Conservation (phyloP, 2,329 filamentous ascomycete species). For the Oidium heveae region DNA sequence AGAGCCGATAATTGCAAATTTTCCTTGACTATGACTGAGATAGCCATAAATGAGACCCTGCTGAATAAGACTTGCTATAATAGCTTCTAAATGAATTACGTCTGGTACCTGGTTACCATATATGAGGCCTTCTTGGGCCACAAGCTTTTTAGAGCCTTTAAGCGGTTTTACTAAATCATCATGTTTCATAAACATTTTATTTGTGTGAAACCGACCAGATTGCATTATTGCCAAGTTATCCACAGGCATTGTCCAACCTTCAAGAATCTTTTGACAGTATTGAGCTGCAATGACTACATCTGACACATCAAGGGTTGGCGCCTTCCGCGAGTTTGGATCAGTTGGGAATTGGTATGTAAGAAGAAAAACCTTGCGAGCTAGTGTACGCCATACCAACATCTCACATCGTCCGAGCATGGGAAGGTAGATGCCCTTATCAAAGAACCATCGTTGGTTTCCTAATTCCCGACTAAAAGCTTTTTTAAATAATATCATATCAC, state of each 20-base stretch:
- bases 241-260: conserved; percentile 23
- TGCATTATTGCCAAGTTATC: conserved; percentile 10
- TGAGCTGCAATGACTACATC: conserved; percentile 38
- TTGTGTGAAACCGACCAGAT: conserved; percentile 18
- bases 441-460: conserved; percentile 43
- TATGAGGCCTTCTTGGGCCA: conserved; percentile 32
- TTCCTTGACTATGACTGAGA: conserved; percentile 47
- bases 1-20: conserved; percentile 63
- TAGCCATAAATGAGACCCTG: conserved; percentile 69
- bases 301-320: conserved; percentile 49
- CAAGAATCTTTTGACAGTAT: conserved; percentile 37
- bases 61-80: conserved; percentile 50
- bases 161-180: conserved; percentile 18
- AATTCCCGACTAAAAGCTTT: conserved; percentile 30
- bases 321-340: conserved; percentile 28
- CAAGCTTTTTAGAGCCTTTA: conserved; percentile 22
- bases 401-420: conserved; percentile 55
- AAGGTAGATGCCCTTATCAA: conserved; percentile 49
- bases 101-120: conserved; percentile 36
- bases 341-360: conserved; percentile 48
- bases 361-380: conserved; percentile 55
- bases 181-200: conserved; percentile 23
- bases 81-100: conserved; percentile 46
- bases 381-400: conserved; percentile 59
- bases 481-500: conserved; percentile 52